Conservation (phyloP, 164 flowering plant species). For the Chimonanthus salicifolius region DNA sequence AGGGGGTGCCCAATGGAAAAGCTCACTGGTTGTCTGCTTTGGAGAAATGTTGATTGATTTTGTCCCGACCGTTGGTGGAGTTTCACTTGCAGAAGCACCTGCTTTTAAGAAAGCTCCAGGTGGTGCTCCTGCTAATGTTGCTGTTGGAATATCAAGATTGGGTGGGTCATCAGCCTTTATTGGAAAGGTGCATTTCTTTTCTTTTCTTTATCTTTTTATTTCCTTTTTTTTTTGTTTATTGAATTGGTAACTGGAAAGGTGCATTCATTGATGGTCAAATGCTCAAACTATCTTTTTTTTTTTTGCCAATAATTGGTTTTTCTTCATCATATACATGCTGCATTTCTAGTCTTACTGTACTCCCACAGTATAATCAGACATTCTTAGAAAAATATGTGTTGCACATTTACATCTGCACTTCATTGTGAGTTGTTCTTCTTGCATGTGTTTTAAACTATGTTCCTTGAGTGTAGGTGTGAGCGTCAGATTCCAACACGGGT, state of each 20-base stretch:
- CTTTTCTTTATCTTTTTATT: background rate
- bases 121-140: conserved; percentile 97
- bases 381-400: background rate
- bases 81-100: conserved; percentile 88
- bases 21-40: conserved; percentile 65
- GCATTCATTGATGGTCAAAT: background rate
- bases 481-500: too few species aligned
- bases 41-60: conserved; percentile 92
- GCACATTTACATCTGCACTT: background rate
- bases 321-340: background rate
- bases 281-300: background rate
- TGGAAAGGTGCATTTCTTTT: conserved; percentile 53
- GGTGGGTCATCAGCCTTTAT: conserved; percentile 83
- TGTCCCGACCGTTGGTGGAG: conserved; percentile 74
- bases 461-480: too few species aligned
- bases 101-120: conserved; percentile 84
- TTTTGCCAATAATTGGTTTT: background rate
- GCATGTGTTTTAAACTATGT: background rate
- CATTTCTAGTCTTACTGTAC: background rate
- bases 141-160: conserved; percentile 66
- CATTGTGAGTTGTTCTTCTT: background rate
- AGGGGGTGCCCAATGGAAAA: conserved; percentile 12
- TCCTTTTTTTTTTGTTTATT: too few species aligned
- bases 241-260: conserved; percentile 47
- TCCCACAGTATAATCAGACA: background rate